Base-by-base conservation (phyloP, 140 eudicot species). In the Anethum foeniculum region DNA sequence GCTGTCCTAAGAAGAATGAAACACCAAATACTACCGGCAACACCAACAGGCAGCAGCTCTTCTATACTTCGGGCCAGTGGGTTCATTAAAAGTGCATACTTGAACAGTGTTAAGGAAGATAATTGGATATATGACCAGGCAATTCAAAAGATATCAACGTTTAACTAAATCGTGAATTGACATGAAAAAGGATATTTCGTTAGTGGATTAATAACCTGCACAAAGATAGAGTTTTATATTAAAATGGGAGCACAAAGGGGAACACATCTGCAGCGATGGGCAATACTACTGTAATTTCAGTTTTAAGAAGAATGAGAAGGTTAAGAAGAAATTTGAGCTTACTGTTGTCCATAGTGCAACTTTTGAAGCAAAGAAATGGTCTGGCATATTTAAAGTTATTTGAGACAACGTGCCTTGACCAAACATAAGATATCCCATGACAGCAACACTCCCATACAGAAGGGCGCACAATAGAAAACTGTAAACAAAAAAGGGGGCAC, bases 41-140 rank as follows among this genome's bases (percentile, higher is more conserved):
- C 32, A 14, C 85, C 62, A 18, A 71, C n/a, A 54, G 98, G 96
- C 85, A 94, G 82, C 84, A 92, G 74, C 90, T 94, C 98, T 81
- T 94, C 98, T 43, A 94, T 85, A 69, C 97, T 86, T 84, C 98
- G 87, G n/a, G 92, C 97, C 85, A 95, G 77, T 23, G 99, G 99
- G 80, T 95, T 95, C 96, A 95, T 80, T 80, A 92, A 80, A 75
- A 95, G 74, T 12, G 99, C 93, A 87, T 84, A 91, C 76, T 80
- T 93, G 87, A 30, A 36, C 75, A 85, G 54, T 72, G 89, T 89
- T 87, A 89, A 85, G 86, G 85, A 91, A 83, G 52, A 80, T 46
- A 43, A 79, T 7, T 1, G 16, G 38, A 32, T 76, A 68, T 51
- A 71, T 71, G 41, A 81, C 7, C 77, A 68, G 0, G 28, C 5